Evolutionary conservation across 306 rosid genomes (phyloP).

Genomic region (Rubus parviflorus): DNA sequence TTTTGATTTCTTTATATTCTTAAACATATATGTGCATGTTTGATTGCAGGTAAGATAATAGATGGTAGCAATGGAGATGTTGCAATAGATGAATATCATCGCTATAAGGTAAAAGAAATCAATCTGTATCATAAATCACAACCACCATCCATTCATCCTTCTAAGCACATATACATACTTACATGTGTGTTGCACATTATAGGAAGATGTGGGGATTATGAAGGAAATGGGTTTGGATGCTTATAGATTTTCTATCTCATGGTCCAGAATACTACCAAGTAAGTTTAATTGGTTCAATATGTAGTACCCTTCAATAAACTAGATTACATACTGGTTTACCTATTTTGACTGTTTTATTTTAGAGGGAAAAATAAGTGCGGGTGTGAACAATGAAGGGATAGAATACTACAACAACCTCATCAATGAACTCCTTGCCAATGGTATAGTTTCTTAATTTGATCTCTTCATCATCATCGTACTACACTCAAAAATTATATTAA

Average conservation of each 20-base stretch:
- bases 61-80: slow-evolving; percentile 51
- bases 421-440: slow-evolving; percentile 49
- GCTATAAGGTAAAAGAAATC: slow-evolving; percentile 32
- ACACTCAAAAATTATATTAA: too few relatives aligned
- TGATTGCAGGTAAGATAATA: slow-evolving; percentile 33
- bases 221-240: slow-evolving; percentile 43
- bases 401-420: slow-evolving; percentile 61
- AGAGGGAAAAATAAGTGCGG: slow-evolving; percentile 66
- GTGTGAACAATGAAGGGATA: slow-evolving; percentile 55
- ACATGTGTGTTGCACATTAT: neutral
- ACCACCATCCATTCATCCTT: neutral
- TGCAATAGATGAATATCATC: slow-evolving; percentile 50
- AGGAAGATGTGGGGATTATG: slow-evolving; percentile 45
- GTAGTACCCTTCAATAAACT: neutral
- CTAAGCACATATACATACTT: neutral
- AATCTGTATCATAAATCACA: neutral
- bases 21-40: neutral
- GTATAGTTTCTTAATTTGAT: slow-evolving; percentile 19
- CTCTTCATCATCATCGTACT: neutral
- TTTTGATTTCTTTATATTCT: neutral
- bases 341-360: neutral
- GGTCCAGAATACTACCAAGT: slow-evolving; percentile 50
- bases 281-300: neutral
- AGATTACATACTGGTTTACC: neutral
- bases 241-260: slow-evolving; percentile 47